These are phyloP conservation scores for Parathielavia appendiculata DNA, from an alignment of 495 filamentous ascomycete species.

Conservation along the genomic window DNA sequence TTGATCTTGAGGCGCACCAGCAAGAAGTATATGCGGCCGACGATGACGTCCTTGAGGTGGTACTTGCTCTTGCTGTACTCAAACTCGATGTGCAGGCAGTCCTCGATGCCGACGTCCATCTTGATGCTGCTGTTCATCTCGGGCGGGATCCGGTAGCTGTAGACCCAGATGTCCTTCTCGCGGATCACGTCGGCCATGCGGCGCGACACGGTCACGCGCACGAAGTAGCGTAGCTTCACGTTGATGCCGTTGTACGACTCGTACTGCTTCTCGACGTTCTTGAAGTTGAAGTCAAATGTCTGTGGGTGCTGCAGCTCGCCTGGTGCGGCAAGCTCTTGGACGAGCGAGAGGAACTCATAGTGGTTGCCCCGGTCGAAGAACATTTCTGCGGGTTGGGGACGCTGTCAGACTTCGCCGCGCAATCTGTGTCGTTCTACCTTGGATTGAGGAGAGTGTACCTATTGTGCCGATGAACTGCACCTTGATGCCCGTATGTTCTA, in stretches of 20 bases:
- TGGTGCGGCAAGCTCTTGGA: slow-evolving; percentile 91
- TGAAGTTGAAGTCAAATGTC: slow-evolving; percentile 99
- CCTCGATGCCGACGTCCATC: slow-evolving; percentile 99
- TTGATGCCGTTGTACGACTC: slow-evolving; percentile 99
- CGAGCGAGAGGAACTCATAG: slow-evolving; percentile 95
- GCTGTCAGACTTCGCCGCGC: neutral
- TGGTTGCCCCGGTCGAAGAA: slow-evolving; percentile 99
- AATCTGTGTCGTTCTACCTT: neutral
- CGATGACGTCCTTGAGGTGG: slow-evolving; percentile 98
- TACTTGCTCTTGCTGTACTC: slow-evolving; percentile 99
- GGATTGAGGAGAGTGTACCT: slow-evolving; percentile 48
- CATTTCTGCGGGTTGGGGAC: slow-evolving; percentile 59
- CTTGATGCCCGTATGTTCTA: slow-evolving; percentile 99
- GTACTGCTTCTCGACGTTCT: slow-evolving; percentile 99
- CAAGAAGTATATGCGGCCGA: slow-evolving; percentile 97
- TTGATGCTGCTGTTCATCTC: slow-evolving; percentile 98
- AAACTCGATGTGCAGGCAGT: slow-evolving; percentile 99
- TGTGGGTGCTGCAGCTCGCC: slow-evolving; percentile 98
- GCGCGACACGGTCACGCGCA: slow-evolving; percentile 91
- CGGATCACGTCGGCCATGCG: slow-evolving; percentile 97
- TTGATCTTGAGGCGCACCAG: slow-evolving; percentile 98
- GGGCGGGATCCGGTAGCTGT: slow-evolving; percentile 95
- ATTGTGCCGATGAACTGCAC: slow-evolving; percentile 99
- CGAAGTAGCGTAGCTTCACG: slow-evolving; percentile 96
- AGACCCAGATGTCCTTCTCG: slow-evolving; percentile 99